A percentile compares a stretch with the other conserved stretches of the same genome.
Evolutionary conservation across 805 yeast genomes (phyloP).

Genomic region (Ogataea zsoltii): DNA sequence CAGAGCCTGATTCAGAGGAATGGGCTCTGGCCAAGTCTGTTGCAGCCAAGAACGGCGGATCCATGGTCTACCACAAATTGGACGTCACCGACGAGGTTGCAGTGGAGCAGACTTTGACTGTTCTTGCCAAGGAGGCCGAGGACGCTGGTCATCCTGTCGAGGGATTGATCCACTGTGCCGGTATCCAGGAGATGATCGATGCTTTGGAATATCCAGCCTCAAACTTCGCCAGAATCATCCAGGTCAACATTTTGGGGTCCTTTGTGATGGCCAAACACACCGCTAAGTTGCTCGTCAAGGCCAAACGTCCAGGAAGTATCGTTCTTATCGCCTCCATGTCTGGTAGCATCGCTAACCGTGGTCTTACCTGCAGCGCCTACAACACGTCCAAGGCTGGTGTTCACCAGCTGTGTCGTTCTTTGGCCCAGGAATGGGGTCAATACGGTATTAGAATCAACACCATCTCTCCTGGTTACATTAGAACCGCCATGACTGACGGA

Average conservation of each 20-base stretch:
- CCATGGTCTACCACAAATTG: conserved; percentile 11
- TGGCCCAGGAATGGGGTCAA: conserved; percentile 48
- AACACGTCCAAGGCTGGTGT: conserved; percentile 51
- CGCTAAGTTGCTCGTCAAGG: conserved; percentile 12
- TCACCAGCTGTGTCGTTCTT: conserved; percentile 44
- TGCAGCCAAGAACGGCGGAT: conserved; percentile 13
- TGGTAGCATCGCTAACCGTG: conserved; percentile 52
- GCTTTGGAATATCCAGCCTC: conserved; percentile 19
- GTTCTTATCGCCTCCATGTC: conserved; percentile 55
- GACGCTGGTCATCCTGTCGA: conserved; percentile 15
- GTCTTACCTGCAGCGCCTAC: conserved; percentile 48
- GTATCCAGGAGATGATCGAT: conserved; percentile 18
- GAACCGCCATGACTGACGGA: conserved; percentile 41
- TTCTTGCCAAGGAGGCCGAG: conserved; percentile 11
- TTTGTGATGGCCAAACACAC: conserved; percentile 23
- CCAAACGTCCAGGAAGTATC: conserved; percentile 41
- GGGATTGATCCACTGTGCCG: conserved; percentile 20
- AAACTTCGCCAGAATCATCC: conserved; percentile 13
- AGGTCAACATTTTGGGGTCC: conserved; percentile 18
- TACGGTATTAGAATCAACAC: conserved; percentile 54
- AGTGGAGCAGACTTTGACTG: conserved; percentile 10
- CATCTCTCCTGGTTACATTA: conserved; percentile 51
- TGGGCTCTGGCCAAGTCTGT: conserved; percentile 16
- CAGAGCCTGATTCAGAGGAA: conserved; percentile 13
- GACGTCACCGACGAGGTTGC: conserved; percentile 18